phyloP scores from a whole-genome alignment of 2,329 filamentous ascomycete genomes.

The Orbilia quercus region DNA sequence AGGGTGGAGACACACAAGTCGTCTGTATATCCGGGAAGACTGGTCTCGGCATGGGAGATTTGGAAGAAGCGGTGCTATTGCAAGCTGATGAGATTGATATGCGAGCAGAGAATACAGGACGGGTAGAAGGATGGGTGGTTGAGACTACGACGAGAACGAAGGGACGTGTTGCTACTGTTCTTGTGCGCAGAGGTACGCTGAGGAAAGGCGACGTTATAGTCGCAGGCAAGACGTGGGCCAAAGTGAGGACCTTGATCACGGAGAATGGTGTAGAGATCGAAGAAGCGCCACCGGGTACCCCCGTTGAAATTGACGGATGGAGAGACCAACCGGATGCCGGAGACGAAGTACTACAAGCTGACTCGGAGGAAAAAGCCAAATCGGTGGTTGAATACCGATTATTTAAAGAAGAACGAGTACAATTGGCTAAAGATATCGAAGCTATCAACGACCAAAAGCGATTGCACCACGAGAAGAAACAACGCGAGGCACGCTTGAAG shows the following conservation, averaged over 20 bases:
- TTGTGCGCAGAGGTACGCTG: constrained; percentile 88
- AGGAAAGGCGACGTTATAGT: constrained; percentile 83
- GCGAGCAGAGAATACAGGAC: constrained; percentile 79
- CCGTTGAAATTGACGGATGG: constrained; percentile 96
- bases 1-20: constrained; percentile 91
- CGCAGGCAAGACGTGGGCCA: constrained; percentile 87
- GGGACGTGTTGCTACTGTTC: constrained; percentile 82
- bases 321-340: constrained; percentile 85
- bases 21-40: constrained; percentile 94
- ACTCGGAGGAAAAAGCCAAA: constrained; percentile 76
- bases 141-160: constrained; percentile 88
- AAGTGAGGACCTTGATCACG: constrained; percentile 83
- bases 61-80: constrained; percentile 89
- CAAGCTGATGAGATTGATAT: constrained; percentile 91
- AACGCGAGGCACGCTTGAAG: constrained; percentile 64
- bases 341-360: constrained; percentile 84
- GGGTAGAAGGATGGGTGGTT: constrained; percentile 91
- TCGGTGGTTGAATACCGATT: constrained; percentile 79
- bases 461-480: constrained; percentile 71
- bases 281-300: constrained; percentile 85
- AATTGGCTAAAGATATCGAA: constrained; percentile 75
- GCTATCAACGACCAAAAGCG: constrained; percentile 78
- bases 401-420: constrained; percentile 76
- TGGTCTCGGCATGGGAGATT: constrained; percentile 85
- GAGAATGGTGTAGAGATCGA: constrained; percentile 79